phyloP scores from a whole-genome alignment of 495 filamentous ascomycete species.

The Neurospora sp. region DNA sequence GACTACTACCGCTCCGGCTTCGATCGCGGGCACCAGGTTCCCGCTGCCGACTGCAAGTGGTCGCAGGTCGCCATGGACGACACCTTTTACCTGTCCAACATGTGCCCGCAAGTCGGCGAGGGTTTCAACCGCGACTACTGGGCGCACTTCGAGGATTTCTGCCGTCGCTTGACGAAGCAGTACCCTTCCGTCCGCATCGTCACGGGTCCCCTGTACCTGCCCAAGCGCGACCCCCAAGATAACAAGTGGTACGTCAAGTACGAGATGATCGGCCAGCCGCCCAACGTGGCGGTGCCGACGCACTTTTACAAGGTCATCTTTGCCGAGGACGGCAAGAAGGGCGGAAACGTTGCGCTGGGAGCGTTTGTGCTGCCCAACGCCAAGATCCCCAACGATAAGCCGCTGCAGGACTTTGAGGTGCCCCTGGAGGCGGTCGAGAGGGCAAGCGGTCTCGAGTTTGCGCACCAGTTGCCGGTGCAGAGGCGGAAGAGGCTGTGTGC shows the following conservation, averaged over 20 bases:
- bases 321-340: slow-evolving; percentile 66
- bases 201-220: slow-evolving; percentile 89
- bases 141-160: slow-evolving; percentile 97
- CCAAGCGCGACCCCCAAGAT: slow-evolving; percentile 61
- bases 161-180: slow-evolving; percentile 61
- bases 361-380: slow-evolving; percentile 96
- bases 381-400: slow-evolving; percentile 75
- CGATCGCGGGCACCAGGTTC: slow-evolving; percentile 96
- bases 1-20: slow-evolving; percentile 95
- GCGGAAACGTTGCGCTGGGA: slow-evolving; percentile 75
- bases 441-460: slow-evolving; percentile 86
- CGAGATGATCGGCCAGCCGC: slow-evolving; percentile 92
- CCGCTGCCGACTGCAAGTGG: slow-evolving; percentile 95
- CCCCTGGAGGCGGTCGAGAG: slow-evolving; percentile 86
- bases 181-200: slow-evolving; percentile 88
- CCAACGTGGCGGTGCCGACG: slow-evolving; percentile 90
- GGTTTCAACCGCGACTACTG: slow-evolving; percentile 99
- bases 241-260: slow-evolving; percentile 92
- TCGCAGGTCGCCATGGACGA: slow-evolving; percentile 86
- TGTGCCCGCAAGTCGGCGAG: slow-evolving; percentile 95
- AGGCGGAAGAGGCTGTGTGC: slow-evolving; percentile 74
- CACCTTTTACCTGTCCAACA: slow-evolving; percentile 86
- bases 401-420: slow-evolving; percentile 83
- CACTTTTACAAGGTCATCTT: slow-evolving; percentile 99
- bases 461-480: slow-evolving; percentile 57